phyloP scores from a whole-genome alignment of 2,329 filamentous ascomycete genomes.

The Monascus ruber region DNA sequence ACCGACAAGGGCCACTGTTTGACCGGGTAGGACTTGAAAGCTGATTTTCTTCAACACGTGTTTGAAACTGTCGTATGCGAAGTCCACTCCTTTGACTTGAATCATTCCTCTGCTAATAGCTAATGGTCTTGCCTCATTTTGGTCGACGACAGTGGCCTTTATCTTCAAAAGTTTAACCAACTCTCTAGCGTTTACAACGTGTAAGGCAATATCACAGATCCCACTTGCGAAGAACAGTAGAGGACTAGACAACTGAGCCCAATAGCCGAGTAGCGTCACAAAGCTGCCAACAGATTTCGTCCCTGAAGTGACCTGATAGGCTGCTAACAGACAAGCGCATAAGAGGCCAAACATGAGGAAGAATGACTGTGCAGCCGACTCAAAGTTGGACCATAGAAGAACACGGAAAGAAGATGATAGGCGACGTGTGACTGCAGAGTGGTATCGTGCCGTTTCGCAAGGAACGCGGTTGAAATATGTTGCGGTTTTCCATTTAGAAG shows the following conservation, averaged over 20 bases:
- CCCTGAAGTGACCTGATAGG: constrained; percentile 41
- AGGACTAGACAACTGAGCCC: constrained; percentile 41
- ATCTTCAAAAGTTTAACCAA: constrained; percentile 38
- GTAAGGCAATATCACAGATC: constrained; percentile 37
- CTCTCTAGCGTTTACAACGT: constrained; percentile 53
- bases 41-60: constrained; percentile 37
- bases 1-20: constrained; percentile 45
- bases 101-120: constrained; percentile 33
- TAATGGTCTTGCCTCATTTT: constrained; percentile 24
- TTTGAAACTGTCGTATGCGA: constrained; percentile 42
- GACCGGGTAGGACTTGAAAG: constrained; percentile 37
- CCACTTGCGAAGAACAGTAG: constrained; percentile 41
- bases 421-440: constrained; percentile 25
- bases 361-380: constrained; percentile 32
- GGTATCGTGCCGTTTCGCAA: constrained; percentile 44
- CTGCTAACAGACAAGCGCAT: constrained; percentile 41
- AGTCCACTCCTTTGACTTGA: constrained; percentile 39
- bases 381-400: constrained; percentile 21
- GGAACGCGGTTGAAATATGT: constrained; percentile 45
- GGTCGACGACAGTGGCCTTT: constrained; percentile 35
- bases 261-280: constrained; percentile 55
- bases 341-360: constrained; percentile 40
- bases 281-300: constrained; percentile 47
- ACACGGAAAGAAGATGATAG: constrained; percentile 25
- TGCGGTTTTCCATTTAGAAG: constrained; percentile 51